Evolutionary conservation across 768 basidiomycete species (phyloP), one percentile per base, ranked within the genome.

Genomic region (Ramaria sp.): DNA sequence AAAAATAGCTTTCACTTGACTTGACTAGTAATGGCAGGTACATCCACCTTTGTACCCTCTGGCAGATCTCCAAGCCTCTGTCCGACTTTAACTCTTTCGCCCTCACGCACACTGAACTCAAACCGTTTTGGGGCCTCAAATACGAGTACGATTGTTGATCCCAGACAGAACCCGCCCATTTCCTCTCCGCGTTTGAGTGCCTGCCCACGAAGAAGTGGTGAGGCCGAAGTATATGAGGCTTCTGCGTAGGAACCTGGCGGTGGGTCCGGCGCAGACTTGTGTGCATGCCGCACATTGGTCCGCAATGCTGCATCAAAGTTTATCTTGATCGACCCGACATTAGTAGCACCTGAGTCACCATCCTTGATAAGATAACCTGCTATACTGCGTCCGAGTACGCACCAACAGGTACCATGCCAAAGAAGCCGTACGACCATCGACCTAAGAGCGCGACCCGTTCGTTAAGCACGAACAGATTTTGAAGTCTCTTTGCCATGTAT

Each of bases 91-190:
- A 98, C 82, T 69, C 86, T 88, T 69, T 92, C 79, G 2, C 92
- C 91, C 2, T 84, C 78, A 60, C 81, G 73, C 15, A 93, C 79
- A 0, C 73, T 68, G 64, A 95, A 96, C 68, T 82, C 78, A 66
- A 94, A 99, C 37, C 82, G 72, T 53, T 76, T 72, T 0, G 96
- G 95, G 0, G 94, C 96, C 71, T 99, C 96, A 65, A 97, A 96
- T 1, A 98, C 91, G 48, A 98, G 77, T 19, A 99, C 95, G 64
- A 98, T 90, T 5, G 95, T 98, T 70, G 88, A 91, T 4, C 94
- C 94, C 3, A 98, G 75, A 64, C 84, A 87, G 73, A 99, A 99
- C 1, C 94, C 96, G 33, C 96, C 96, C 88, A 97, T 91, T 73
- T 99, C 94, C 68, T 96, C 89, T 0, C 90, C 94, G 1, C 88